Evolutionary conservation across 768 basidiomycete species (phyloP).

Genomic region (Clavaria fumosa): DNA sequence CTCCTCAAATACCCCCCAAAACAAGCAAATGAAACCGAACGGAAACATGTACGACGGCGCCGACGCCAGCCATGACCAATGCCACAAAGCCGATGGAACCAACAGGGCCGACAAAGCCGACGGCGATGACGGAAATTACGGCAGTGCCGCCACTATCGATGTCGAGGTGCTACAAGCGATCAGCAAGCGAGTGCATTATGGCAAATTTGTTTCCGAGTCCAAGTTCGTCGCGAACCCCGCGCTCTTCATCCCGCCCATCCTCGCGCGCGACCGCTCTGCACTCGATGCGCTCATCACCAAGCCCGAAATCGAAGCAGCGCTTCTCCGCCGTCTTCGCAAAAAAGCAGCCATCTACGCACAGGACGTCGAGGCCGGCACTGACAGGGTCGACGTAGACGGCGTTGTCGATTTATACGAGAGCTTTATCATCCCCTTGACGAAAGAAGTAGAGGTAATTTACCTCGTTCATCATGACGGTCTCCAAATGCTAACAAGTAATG

Average conservation of each 20-base stretch:
- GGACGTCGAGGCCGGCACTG: slow-evolving; percentile 61
- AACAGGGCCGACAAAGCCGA: slow-evolving; percentile 49
- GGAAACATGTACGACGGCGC: too few species aligned
- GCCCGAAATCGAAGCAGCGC: slow-evolving; percentile 80
- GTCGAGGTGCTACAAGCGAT: slow-evolving; percentile 97
- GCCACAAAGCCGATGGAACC: slow-evolving; percentile 54
- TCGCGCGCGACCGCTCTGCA: slow-evolving; percentile 54
- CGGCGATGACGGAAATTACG: slow-evolving; percentile 96
- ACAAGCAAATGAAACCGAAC: too few species aligned
- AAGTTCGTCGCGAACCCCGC: slow-evolving; percentile 83
- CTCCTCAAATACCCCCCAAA: slow-evolving; percentile 46
- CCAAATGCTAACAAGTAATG: background rate
- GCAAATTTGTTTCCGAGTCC: slow-evolving; percentile 99
- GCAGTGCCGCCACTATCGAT: slow-evolving; percentile 87
- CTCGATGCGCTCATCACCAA: slow-evolving; percentile 90
- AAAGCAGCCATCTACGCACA: slow-evolving; percentile 73
- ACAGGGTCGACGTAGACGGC: slow-evolving; percentile 84
- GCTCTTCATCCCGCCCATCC: slow-evolving; percentile 87
- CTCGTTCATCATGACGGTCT: background rate
- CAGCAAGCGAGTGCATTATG: slow-evolving; percentile 95
- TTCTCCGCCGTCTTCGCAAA: slow-evolving; percentile 71
- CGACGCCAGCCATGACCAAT: too few species aligned
- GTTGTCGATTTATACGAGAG: slow-evolving; percentile 90
- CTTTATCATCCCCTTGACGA: slow-evolving; percentile 93
- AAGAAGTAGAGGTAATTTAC: slow-evolving; percentile 79